Percentiles rank a stretch among this genome's conserved stretches.
These are phyloP conservation scores for Fusarium xyrophilum DNA, from an alignment of 2,329 filamentous ascomycete species.

Conservation along the genomic window DNA sequence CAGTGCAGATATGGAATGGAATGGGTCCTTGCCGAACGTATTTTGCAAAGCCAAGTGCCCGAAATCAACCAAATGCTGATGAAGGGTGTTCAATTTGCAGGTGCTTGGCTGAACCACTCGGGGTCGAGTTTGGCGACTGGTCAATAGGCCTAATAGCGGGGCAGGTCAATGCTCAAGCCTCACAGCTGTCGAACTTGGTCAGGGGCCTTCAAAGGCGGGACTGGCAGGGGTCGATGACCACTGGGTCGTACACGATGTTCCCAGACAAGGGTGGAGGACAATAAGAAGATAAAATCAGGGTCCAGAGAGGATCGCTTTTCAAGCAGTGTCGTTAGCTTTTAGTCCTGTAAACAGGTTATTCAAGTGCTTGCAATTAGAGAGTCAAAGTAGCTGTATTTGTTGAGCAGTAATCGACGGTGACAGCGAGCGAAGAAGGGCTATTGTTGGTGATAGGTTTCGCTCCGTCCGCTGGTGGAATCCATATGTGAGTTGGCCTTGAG, in stretches of 20 bases:
- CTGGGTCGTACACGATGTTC: conserved; percentile 23
- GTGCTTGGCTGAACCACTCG: conserved; percentile 27
- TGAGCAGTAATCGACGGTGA: background rate
- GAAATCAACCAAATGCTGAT: conserved; percentile 22
- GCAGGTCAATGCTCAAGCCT: conserved; percentile 37
- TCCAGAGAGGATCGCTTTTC: conserved; percentile 27
- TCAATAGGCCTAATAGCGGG: conserved; percentile 37
- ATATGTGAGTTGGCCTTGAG: background rate
- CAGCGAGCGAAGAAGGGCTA: background rate
- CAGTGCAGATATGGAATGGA: conserved; percentile 14
- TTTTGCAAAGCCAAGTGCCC: conserved; percentile 7
- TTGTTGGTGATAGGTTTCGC: background rate
- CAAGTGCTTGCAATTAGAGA: background rate
- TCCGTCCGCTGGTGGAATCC: background rate
- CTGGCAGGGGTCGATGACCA: conserved; percentile 32
- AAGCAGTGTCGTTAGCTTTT: background rate
- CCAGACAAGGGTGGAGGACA: conserved; percentile 19
- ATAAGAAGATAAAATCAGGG: conserved; percentile 28
- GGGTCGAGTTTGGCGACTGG: conserved; percentile 32
- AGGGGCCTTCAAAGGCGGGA: conserved; percentile 23
- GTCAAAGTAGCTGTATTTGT: background rate
- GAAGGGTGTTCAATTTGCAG: conserved; percentile 31
- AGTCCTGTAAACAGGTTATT: background rate
- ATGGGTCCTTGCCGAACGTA: conserved; percentile 20
- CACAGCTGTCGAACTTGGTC: conserved; percentile 38